Percentiles rank a stretch among this genome's conserved stretches.
phyloP scores from a whole-genome alignment of 495 filamentous ascomycete genomes.

The Rhypophila decipiens region DNA sequence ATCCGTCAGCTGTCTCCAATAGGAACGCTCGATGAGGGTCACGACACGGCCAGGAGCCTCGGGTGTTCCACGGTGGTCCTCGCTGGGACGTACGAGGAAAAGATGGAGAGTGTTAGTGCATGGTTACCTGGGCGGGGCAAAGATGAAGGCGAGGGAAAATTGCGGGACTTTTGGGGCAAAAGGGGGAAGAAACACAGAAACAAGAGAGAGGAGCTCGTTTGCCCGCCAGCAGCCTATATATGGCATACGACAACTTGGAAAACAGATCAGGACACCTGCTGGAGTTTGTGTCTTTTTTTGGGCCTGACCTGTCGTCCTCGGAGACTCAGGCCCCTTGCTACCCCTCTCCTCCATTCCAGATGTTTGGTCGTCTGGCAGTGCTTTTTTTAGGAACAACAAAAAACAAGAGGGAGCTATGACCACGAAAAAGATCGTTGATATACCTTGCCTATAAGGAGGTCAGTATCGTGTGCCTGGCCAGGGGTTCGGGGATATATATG shows the following conservation, averaged over 20 bases:
- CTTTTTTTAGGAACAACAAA: neutral
- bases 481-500: neutral
- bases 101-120: neutral
- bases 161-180: neutral
- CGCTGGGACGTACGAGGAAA: constrained; percentile 37
- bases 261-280: neutral
- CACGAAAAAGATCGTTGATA: neutral
- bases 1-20: constrained; percentile 77
- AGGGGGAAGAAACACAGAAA: neutral
- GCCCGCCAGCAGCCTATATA: neutral
- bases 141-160: neutral
- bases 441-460: constrained; percentile 51
- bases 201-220: neutral
- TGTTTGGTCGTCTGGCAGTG: neutral
- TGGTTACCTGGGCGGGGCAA: neutral
- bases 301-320: neutral
- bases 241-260: neutral
- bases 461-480: constrained; percentile 10
- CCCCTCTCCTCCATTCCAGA: neutral
- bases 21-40: constrained; percentile 75
- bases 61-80: constrained; percentile 93
- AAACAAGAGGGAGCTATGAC: constrained; percentile 2
- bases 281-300: too few relatives aligned
- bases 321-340: neutral
- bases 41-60: constrained; percentile 84